Base-by-base conservation (phyloP, 352 stramenopile species). In the Phytophthora europaea region DNA sequence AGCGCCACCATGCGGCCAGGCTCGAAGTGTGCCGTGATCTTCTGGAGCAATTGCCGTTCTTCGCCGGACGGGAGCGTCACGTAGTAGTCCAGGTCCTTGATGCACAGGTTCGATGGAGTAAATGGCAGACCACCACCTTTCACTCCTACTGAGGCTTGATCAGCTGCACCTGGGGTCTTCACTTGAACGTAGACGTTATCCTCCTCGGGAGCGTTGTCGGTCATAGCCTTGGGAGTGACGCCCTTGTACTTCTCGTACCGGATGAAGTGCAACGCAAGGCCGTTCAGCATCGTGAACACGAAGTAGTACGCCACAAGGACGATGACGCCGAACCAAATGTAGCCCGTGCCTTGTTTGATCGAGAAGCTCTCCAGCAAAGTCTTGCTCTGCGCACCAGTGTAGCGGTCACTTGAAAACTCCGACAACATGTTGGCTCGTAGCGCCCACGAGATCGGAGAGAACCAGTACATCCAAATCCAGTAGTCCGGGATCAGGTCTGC, bases 401-500 rank as follows among this genome's bases (percentile, higher is more conserved):
- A 90, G 0, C 68, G 59, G n/a, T 79, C 23, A 34, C 65, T 75
- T 15, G 75, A 74, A 58, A 92, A 92, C 67, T 92, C 85, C 0
- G 83, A 89, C 23, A 92, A 34, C 80, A 92, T 90, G 45, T 90
- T 75, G 26, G 66, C 78, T 1, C 81, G 82, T 9, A 92, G 67
- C 4, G 83, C 79, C 85, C 85, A 93, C 4, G 85, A 63, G 3
- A 91, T 18, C n/a, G 85, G 85, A 55, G 79, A 85, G 76, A 89
- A 87, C 85, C 83, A 93, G 72, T 92, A 90, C 82, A 93, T 88
- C 86, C 86, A 94, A 28, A 87, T 88, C 84, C 84, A 92, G 55
- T 92, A 94, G 38, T 87, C 48, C 48, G 84, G 84, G 55, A 94
- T 92, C 16, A 91, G 62, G 43, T 91, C 72, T 0, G 81, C 76